These are phyloP conservation scores for Vitis rotundifolia DNA, from an alignment of 164 flowering plant genomes.

Conservation along the genomic window DNA sequence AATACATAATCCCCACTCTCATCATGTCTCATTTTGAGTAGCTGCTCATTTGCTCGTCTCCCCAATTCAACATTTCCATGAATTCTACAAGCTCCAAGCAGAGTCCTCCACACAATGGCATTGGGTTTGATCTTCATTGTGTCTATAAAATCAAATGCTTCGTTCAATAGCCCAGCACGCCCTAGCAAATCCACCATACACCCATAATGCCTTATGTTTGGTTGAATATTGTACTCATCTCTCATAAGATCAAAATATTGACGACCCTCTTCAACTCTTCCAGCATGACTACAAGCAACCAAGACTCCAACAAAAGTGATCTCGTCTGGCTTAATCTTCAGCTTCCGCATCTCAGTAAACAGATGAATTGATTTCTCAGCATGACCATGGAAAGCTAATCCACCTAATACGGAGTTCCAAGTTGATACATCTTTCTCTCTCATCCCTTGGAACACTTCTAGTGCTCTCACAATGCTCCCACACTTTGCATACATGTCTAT, in stretches of 20 bases:
- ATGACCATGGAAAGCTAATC: constrained; percentile 68
- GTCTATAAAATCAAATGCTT: constrained; percentile 60
- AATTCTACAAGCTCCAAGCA: constrained; percentile 65
- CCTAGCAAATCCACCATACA: constrained; percentile 77
- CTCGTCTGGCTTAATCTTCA: constrained; percentile 48
- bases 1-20: constrained; percentile 71
- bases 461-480: constrained; percentile 55
- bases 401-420: constrained; percentile 62
- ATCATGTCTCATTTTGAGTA: constrained; percentile 47
- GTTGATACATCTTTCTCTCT: constrained; percentile 52
- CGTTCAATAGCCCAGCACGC: constrained; percentile 58
- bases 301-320: constrained; percentile 68
- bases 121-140: constrained; percentile 60
- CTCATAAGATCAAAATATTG: constrained; percentile 56
- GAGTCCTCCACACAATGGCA: constrained; percentile 68
- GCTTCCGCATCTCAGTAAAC: constrained; percentile 45
- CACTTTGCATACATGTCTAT: constrained; percentile 79
- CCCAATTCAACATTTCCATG: constrained; percentile 71
- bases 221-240: constrained; percentile 43
- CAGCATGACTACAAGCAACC: constrained; percentile 68
- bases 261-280: constrained; percentile 62
- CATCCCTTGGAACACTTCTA: constrained; percentile 50
- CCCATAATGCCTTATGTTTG: constrained; percentile 69
- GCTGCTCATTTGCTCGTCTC: constrained; percentile 44
- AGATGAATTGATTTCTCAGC: constrained; percentile 40